Base-by-base conservation (phyloP, 2,329 filamentous ascomycete genomes). In the Pseudopithomyces maydicus region DNA sequence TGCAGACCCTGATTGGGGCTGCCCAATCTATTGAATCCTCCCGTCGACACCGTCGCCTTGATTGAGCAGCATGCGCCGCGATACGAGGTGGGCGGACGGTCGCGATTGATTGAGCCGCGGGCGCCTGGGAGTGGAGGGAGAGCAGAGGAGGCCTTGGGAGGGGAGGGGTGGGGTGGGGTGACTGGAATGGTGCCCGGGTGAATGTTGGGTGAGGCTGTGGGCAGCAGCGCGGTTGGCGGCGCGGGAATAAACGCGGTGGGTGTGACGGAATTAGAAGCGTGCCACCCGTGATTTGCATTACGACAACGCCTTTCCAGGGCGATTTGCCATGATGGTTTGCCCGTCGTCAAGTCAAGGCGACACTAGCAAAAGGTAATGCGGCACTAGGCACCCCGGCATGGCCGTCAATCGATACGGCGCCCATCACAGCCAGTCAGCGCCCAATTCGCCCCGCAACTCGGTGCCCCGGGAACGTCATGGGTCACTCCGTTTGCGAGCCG, bases 291-390 rank as follows among this genome's bases (percentile, higher is more conserved):
- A 29, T 29, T 29, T 29, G 26, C 5, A 29, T 5, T 29, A 29
- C n/a, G 26, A 38, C 35, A 38, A 3, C 39, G 4, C 5, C 39
- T 5, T 29, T 5, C 8, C 26, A 29, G 4, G 26, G 26, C 11
- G 15, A 36, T 10, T 38, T 33, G 20, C 45, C 33, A 48, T 20
- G 19, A 20, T 14, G 11, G 15, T 14, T 6, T 20, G 14, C 33
- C n/a, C 35, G 47, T 50, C 33, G 47, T 50, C 47, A 50, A 50
- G 33, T 50, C 47, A 50, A 50, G 47, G 47, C 35, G 47, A 50
- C 35, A 35, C 47, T 50, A 50, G 23, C 19, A 39, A 50, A 50
- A 41, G 22, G 39, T 19, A 20, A 26, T 8, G 19, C 14, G 14
- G 19, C 15, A 14, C n/a, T 17, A 47, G 29, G 12, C 26, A 11